Evolutionary conservation across 768 basidiomycete genomes (phyloP).

Genomic region (Flagelloscypha sp.): DNA sequence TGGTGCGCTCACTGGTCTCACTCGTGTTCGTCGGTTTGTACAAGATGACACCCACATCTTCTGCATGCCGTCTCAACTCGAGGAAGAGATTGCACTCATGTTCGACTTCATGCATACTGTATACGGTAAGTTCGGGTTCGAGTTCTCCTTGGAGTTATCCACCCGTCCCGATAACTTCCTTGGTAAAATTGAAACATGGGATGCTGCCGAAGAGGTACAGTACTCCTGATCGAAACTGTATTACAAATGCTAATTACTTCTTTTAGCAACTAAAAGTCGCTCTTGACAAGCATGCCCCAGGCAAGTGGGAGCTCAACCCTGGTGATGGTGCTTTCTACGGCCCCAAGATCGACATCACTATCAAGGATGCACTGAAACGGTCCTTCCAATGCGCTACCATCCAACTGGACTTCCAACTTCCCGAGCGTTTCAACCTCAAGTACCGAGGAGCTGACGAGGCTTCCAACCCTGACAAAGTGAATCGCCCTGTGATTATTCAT

Average conservation of each 20-base stretch:
- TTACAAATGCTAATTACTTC: conserved; percentile 4
- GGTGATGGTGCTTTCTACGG: conserved; percentile 99
- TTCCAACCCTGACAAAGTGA: conserved; percentile 43
- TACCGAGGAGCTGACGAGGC: conserved; percentile 76
- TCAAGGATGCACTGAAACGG: conserved; percentile 83
- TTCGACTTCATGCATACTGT: conserved; percentile 95
- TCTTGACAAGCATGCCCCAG: conserved; percentile 79
- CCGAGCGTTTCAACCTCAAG: conserved; percentile 90
- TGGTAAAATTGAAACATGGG: conserved; percentile 85
- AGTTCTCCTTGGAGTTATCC: conserved; percentile 88
- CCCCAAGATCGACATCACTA: conserved; percentile 97
- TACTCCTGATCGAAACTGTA: background rate
- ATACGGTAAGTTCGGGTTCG: conserved; percentile 92
- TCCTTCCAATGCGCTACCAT: conserved; percentile 99
- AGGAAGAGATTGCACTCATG: conserved; percentile 73
- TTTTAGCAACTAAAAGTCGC: conserved; percentile 73
- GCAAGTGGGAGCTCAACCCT: conserved; percentile 87
- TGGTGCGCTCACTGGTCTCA: conserved; percentile 88
- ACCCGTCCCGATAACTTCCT: conserved; percentile 94
- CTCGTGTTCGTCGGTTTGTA: conserved; percentile 88
- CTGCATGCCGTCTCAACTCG: conserved; percentile 91
- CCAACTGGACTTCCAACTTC: conserved; percentile 97
- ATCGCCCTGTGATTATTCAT: conserved; percentile 95
- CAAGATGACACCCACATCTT: conserved; percentile 99
- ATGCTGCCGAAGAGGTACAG: conserved; percentile 71